Evolutionary conservation across 1,284 basidiomycete species (phyloP).

Genomic region (Pseudomicrostroma phylloplanum): DNA sequence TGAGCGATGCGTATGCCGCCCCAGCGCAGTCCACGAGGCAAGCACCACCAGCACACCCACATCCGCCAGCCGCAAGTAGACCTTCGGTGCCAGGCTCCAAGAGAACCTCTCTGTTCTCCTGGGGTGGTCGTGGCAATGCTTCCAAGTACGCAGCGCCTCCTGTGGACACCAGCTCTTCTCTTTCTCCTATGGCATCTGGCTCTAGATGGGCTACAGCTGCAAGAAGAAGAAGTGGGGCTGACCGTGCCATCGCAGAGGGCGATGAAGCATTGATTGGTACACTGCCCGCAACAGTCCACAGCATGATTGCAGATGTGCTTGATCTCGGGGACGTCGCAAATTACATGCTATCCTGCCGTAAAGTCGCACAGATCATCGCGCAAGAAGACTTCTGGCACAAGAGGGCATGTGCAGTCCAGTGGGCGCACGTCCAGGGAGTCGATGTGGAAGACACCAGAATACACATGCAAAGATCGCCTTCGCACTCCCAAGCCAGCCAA

Average conservation of each 20-base stretch:
- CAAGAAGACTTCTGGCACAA: slow-evolving; percentile 33
- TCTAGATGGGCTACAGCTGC: neutral
- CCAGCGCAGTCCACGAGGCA: slow-evolving; percentile 4
- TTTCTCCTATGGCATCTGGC: neutral
- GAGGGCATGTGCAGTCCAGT: slow-evolving; percentile 23
- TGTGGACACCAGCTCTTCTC: neutral
- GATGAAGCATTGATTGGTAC: slow-evolving; percentile 13
- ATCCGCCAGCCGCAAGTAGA: neutral
- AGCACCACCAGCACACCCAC: neutral
- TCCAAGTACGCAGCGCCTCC: neutral
- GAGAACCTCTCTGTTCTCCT: slow-evolving; percentile 24
- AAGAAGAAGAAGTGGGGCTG: neutral
- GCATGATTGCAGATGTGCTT: slow-evolving; percentile 26
- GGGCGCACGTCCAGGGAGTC: slow-evolving; percentile 24
- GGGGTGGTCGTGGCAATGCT: neutral
- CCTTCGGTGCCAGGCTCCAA: slow-evolving; percentile 7
- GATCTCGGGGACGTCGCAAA: slow-evolving; percentile 23
- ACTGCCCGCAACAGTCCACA: slow-evolving; percentile 22
- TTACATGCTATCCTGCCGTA: slow-evolving; percentile 23
- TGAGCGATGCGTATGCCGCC: neutral
- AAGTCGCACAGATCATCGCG: slow-evolving; percentile 30
- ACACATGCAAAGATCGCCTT: slow-evolving; percentile 25
- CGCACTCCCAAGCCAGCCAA: slow-evolving; percentile 12
- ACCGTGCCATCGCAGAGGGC: neutral
- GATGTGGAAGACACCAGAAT: neutral